Evolutionary conservation across 1,139 yeast genomes (phyloP).

Genomic region (Geotrichum cucujoidarum): DNA sequence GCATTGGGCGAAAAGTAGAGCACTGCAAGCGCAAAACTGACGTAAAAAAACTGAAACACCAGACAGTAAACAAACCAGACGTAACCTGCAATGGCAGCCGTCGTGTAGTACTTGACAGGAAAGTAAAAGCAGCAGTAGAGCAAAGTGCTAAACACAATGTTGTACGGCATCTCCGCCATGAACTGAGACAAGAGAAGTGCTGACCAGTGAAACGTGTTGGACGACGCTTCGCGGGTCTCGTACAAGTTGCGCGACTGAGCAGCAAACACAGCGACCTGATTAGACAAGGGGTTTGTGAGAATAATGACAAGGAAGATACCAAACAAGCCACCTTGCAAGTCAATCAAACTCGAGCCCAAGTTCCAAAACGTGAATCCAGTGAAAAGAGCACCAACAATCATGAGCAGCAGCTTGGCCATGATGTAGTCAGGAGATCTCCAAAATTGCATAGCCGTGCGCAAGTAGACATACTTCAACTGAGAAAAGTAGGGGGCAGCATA

Average conservation of each 20-base stretch:
- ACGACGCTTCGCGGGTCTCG: constrained; percentile 59
- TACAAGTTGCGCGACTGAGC: constrained; percentile 50
- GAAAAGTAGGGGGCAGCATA: constrained; percentile 32
- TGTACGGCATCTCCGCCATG: constrained; percentile 53
- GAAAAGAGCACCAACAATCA: constrained; percentile 43
- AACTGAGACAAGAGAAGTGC: constrained; percentile 49
- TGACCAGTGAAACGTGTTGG: constrained; percentile 65
- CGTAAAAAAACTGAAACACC: constrained; percentile 53
- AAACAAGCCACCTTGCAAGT: constrained; percentile 50
- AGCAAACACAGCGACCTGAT: constrained; percentile 56
- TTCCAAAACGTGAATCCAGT: constrained; percentile 54
- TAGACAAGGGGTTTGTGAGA: constrained; percentile 49
- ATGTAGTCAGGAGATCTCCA: constrained; percentile 39
- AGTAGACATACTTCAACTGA: constrained; percentile 37
- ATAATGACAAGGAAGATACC: constrained; percentile 49
- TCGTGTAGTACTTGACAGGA: constrained; percentile 47
- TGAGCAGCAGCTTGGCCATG: constrained; percentile 25
- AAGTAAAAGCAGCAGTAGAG: constrained; percentile 54
- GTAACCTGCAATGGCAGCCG: constrained; percentile 50
- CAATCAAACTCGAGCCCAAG: constrained; percentile 45
- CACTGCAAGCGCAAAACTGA: constrained; percentile 51
- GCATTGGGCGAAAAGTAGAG: constrained; percentile 57
- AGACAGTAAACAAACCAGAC: constrained; percentile 50
- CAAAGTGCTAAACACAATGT: constrained; percentile 47
- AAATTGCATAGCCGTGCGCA: constrained; percentile 37